phyloP scores from a whole-genome alignment of 345 rosid species.

The Populus nigra region DNA sequence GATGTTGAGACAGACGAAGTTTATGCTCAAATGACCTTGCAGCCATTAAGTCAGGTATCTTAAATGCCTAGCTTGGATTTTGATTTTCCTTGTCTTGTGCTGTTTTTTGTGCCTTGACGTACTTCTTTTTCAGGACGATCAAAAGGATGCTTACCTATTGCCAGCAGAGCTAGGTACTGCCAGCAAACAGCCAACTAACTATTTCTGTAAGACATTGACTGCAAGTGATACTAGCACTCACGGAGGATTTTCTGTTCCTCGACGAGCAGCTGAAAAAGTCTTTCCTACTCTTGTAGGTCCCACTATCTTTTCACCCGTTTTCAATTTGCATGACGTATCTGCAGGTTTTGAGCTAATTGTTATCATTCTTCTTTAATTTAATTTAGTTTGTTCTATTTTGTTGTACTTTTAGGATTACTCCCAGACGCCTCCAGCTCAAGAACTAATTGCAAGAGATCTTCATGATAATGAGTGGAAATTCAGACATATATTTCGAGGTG shows the following conservation, averaged over 20 bases:
- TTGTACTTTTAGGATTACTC: not conserved
- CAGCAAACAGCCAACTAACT: constrained; percentile 48
- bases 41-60: not conserved
- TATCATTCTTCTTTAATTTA: not conserved
- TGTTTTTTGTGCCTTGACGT: not conserved
- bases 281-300: constrained; percentile 48
- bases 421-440: not conserved
- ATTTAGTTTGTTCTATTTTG: not conserved
- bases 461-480: constrained; percentile 1
- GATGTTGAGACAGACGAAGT: not conserved
- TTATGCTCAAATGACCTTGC: not conserved
- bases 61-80: not conserved
- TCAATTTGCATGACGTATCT: not conserved
- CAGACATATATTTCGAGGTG: not conserved
- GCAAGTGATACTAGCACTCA: constrained; percentile 24
- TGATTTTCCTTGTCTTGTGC: not conserved
- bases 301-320: not conserved
- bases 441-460: not conserved
- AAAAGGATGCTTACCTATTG: not conserved
- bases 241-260: constrained; percentile 61
- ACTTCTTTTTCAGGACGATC: not conserved
- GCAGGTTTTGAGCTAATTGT: not conserved
- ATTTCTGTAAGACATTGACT: constrained; percentile 52
- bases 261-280: constrained; percentile 56
- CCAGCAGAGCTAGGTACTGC: constrained; percentile 1